Evolutionary conservation across 148 eudicot genomes (phyloP).

Genomic region (Suaeda aralocaspica): DNA sequence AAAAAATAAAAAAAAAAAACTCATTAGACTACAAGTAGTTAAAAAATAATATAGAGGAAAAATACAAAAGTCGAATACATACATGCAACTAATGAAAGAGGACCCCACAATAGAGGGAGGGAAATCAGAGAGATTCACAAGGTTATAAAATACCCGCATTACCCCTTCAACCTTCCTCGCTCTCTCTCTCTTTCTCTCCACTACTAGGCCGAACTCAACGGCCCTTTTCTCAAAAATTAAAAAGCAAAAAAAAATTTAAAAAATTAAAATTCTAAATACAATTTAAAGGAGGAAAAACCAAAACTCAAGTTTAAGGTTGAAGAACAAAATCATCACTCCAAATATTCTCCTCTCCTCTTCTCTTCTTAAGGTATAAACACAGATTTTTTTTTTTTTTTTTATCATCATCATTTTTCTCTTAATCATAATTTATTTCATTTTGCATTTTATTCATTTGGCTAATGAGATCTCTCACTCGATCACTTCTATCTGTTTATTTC

Average conservation of each 20-base stretch:
- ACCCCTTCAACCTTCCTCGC: not conserved
- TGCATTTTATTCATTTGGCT: too few relatives aligned
- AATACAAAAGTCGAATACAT: too few relatives aligned
- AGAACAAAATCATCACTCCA: not conserved
- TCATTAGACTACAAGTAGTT: too few relatives aligned
- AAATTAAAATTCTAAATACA: not conserved
- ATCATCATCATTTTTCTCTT: too few relatives aligned
- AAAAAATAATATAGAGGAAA: too few relatives aligned
- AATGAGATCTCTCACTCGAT: too few relatives aligned
- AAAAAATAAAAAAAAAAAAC: too few relatives aligned
- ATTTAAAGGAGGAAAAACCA: too few relatives aligned
- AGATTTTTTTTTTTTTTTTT: too few relatives aligned
- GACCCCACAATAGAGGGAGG: not conserved
- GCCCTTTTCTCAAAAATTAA: not conserved
- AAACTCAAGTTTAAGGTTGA: not conserved
- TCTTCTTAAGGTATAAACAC: not conserved
- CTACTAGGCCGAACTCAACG: slow-evolving; percentile 10
- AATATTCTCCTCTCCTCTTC: not conserved
- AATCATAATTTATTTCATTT: too few relatives aligned
- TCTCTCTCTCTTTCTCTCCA: not conserved
- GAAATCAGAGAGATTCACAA: not conserved
- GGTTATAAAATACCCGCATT: not conserved
- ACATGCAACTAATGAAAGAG: not conserved
- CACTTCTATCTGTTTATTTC: too few relatives aligned
- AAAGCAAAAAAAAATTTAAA: not conserved